These are phyloP conservation scores for Wickerhamomyces sp. DNA, from an alignment of 1,139 yeast species.

Conservation along the genomic window DNA sequence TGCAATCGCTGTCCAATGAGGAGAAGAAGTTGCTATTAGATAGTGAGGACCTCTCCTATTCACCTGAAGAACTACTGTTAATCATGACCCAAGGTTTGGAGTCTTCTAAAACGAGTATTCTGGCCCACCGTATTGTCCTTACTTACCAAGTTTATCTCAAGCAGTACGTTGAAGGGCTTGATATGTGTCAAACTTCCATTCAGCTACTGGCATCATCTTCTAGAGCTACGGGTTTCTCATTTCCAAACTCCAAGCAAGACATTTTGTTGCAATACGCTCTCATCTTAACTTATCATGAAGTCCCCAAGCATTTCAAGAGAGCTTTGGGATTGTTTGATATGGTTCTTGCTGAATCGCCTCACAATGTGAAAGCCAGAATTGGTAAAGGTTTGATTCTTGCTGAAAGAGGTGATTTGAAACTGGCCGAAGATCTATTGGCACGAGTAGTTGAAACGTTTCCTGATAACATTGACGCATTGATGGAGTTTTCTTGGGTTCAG, in stretches of 20 bases:
- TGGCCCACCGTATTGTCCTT: slow-evolving; percentile 63
- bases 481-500: slow-evolving; percentile 79
- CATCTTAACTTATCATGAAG: slow-evolving; percentile 76
- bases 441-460: slow-evolving; percentile 48
- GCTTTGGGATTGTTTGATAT: slow-evolving; percentile 71
- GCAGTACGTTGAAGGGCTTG: slow-evolving; percentile 62
- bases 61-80: slow-evolving; percentile 23
- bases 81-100: slow-evolving; percentile 23
- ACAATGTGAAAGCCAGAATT: slow-evolving; percentile 57
- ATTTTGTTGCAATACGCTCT: slow-evolving; percentile 66
- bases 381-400: slow-evolving; percentile 79
- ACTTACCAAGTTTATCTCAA: slow-evolving; percentile 54
- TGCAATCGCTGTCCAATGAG: neutral
- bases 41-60: slow-evolving; percentile 17
- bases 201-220: slow-evolving; percentile 46
- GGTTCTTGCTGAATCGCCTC: slow-evolving; percentile 47
- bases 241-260: slow-evolving; percentile 51
- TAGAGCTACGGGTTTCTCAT: slow-evolving; percentile 40
- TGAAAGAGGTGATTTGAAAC: slow-evolving; percentile 52
- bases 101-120: slow-evolving; percentile 38
- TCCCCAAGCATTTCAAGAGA: slow-evolving; percentile 78
- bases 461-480: slow-evolving; percentile 52
- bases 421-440: slow-evolving; percentile 49
- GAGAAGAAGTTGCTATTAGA: slow-evolving; percentile 19
- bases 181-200: slow-evolving; percentile 58